Conservation (phyloP, 2,329 filamentous ascomycete species). For the Epichloe sylvatica region DNA sequence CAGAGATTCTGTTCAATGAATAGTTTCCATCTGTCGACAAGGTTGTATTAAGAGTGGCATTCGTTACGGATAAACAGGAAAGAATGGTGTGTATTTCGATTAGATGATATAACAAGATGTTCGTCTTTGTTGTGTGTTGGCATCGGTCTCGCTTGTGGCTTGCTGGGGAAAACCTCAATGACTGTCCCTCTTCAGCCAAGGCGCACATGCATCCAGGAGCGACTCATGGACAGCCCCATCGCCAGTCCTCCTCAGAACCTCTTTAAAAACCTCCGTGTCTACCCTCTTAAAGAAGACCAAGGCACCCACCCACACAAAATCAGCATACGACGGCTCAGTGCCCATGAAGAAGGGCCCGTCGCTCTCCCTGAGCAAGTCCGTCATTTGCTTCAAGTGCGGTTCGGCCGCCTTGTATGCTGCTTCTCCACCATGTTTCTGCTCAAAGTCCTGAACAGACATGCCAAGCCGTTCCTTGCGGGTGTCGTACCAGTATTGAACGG, state of each 20-base stretch:
- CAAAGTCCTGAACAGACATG: conserved; percentile 37
- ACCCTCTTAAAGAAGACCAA: conserved; percentile 28
- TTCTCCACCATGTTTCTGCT: conserved; percentile 33
- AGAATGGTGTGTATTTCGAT: too few relatives aligned
- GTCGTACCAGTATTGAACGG: conserved; percentile 39
- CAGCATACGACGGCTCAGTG: conserved; percentile 37
- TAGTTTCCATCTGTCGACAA: too few relatives aligned
- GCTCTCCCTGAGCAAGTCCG: conserved; percentile 33
- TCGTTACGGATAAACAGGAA: too few relatives aligned
- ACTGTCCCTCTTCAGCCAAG: conserved; percentile 26
- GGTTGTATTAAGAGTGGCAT: too few relatives aligned
- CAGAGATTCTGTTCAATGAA: too few relatives aligned
- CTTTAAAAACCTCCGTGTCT: conserved; percentile 21
- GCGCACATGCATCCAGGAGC: conserved; percentile 25
- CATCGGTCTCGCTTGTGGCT: too few relatives aligned
- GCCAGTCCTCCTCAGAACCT: conserved; percentile 23
- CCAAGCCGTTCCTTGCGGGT: conserved; percentile 37
- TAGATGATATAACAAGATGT: too few relatives aligned
- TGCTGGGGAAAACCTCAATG: conserved; percentile 12
- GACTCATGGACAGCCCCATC: conserved; percentile 24
- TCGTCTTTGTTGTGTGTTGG: too few relatives aligned
- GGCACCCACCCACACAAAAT: conserved; percentile 40
- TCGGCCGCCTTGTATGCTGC: conserved; percentile 32
- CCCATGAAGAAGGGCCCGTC: conserved; percentile 50
- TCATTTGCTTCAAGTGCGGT: conserved; percentile 17